Evolutionary conservation across 352 stramenopile genomes (phyloP).

Genomic region (Paralagenidium karlingii): DNA sequence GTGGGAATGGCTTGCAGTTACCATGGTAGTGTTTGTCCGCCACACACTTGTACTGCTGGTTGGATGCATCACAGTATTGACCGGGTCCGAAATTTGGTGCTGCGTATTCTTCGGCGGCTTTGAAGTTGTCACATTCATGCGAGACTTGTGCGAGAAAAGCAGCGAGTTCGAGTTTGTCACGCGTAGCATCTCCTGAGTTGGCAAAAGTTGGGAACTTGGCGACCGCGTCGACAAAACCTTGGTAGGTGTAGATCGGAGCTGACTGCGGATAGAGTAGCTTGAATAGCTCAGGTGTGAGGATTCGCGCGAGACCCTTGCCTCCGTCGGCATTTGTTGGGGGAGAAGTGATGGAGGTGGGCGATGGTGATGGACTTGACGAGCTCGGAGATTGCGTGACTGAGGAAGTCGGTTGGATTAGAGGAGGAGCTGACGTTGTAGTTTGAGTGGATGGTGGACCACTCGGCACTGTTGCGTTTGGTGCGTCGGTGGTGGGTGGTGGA

Average conservation of each 20-base stretch:
- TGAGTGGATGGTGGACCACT: no score
- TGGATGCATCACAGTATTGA: slow-evolving; percentile 30
- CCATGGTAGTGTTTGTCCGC: slow-evolving; percentile 26
- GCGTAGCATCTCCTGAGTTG: slow-evolving; percentile 21
- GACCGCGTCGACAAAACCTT: slow-evolving; percentile 3
- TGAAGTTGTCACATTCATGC: slow-evolving; percentile 29
- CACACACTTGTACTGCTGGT: slow-evolving; percentile 10
- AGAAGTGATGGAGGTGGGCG: no score
- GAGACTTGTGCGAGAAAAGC: slow-evolving; percentile 29
- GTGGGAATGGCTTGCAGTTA: no score
- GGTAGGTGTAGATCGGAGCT: slow-evolving; percentile 9
- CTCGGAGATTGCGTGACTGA: no score
- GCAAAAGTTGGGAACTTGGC: slow-evolving; percentile 27
- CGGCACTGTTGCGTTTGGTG: no score
- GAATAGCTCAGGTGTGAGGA: no score
- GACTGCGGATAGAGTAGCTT: slow-evolving; percentile 8
- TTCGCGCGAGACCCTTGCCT: no score
- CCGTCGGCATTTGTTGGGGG: no score
- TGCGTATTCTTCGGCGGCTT: slow-evolving; percentile 24
- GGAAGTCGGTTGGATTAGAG: no score
- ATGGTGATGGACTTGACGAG: no score
- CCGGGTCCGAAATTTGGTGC: slow-evolving; percentile 16
- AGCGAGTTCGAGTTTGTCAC: slow-evolving; percentile 25
- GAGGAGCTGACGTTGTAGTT: no score
- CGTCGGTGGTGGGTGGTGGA: no score